Evolutionary conservation across 371 early-diverging fungal genomes (phyloP).

Genomic region (Rhizopus sp.): DNA sequence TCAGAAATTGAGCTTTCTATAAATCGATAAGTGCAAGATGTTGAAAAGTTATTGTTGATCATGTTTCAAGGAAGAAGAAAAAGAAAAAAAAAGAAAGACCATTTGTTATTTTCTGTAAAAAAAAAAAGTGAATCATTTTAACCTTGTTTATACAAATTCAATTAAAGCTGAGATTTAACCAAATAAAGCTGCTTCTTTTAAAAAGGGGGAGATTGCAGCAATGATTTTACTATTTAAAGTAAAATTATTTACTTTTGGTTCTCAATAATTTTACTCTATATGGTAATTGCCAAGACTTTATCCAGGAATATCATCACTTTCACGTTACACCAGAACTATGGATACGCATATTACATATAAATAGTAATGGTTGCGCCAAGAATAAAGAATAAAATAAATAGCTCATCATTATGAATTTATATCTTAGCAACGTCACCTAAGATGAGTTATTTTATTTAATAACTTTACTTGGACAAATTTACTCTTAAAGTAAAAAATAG

Average conservation of each 20-base stretch:
- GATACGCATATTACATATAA: too few relatives aligned
- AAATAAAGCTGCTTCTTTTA: background rate
- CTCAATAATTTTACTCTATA: constrained; percentile 17
- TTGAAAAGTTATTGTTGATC: constrained; percentile 5
- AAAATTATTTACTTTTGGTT: constrained; percentile 32
- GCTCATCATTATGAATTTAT: too few relatives aligned
- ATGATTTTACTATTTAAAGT: constrained; percentile 21
- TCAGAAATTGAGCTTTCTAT: constrained; percentile 38
- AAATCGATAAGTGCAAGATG: constrained; percentile 46
- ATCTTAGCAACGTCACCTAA: too few relatives aligned
- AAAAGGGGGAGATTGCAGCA: constrained; percentile 15
- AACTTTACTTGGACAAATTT: too few relatives aligned
- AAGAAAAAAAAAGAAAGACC: constrained; percentile 13
- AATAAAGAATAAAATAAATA: constrained; percentile 4
- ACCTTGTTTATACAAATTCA: background rate
- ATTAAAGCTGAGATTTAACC: constrained; percentile 6
- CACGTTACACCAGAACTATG: background rate
- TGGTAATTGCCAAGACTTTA: constrained; percentile 32
- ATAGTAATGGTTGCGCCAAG: background rate
- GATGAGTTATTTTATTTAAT: too few relatives aligned
- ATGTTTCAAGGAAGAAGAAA: constrained; percentile 5
- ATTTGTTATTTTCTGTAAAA: constrained; percentile 3
- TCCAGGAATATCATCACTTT: constrained; percentile 14
- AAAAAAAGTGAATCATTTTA: constrained; percentile 7
- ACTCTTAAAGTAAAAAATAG: too few relatives aligned